These are phyloP conservation scores for Spatholobus suberectus DNA, from an alignment of 306 rosid genomes.

Conservation along the genomic window DNA sequence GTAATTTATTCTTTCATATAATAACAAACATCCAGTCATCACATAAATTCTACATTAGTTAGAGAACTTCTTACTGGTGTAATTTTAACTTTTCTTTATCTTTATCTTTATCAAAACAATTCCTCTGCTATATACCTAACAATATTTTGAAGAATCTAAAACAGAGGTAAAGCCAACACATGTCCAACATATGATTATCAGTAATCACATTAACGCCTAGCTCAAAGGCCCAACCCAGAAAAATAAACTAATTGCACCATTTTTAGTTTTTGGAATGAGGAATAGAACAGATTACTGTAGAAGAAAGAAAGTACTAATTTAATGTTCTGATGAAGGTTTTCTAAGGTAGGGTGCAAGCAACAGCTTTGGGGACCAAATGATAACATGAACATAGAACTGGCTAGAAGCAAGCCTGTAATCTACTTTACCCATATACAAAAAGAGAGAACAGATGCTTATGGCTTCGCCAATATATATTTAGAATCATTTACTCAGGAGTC, in stretches of 20 bases:
- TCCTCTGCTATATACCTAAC: neutral
- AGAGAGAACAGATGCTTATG: neutral
- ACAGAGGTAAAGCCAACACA: neutral
- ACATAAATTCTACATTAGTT: slow-evolving; percentile 13
- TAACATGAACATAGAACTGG: neutral
- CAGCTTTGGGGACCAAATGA: neutral
- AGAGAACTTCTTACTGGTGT: slow-evolving; percentile 1
- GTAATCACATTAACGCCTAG: neutral
- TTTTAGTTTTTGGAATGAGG: neutral
- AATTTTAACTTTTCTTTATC: neutral
- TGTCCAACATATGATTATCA: neutral
- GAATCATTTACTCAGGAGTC: neutral
- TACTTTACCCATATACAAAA: neutral
- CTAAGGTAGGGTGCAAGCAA: neutral
- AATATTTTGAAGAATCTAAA: neutral
- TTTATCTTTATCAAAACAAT: neutral
- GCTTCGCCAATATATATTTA: neutral
- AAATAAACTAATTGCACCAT: neutral
- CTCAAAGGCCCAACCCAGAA: neutral
- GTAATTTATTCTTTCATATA: too few relatives aligned
- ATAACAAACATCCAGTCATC: slow-evolving; percentile 5
- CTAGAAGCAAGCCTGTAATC: neutral
- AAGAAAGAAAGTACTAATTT: neutral
- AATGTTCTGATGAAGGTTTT: neutral
- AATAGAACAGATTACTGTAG: neutral